Base-by-base conservation (phyloP, 345 rosid species). In the Salix udensis region DNA sequence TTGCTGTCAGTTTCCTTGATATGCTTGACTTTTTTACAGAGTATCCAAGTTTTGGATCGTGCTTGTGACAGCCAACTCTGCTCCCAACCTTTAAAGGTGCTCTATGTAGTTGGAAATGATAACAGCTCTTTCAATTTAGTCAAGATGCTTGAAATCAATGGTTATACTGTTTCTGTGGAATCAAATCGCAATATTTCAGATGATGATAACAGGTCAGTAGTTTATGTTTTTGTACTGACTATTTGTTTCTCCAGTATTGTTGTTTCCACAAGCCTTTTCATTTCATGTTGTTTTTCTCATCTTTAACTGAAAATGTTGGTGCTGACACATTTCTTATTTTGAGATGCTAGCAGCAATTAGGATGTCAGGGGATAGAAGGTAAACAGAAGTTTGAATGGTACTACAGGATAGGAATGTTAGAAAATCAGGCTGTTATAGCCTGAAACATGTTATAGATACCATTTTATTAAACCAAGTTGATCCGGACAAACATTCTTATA, bases 141-240 rank as follows among this genome's bases (percentile, higher is more conserved):
- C 21, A 82, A 80, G 76, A 65, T 82, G 62, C 86, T 88, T 75
- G 78, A 86, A 80, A 67, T 81, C 60, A 82, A 88, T 58, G 87
- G 87, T 65, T 80, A 78, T 78, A 74, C 78, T 16, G 53, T 85
- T 76, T 83, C 84, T 67, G 50, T 24, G n/a, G 70, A 48, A 64
- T 77, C 78, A 37, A 71, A 75, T 74, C 58, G 48, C 52, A 67
- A 67, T 39, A 14, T 53, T 79, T 71, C 82, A 62, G 75, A 80
- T 28, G 65, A 68, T 58, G 71, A 82, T 62, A 77, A 77, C 77
- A 82, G 92, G 90, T 91, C 44, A 70, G 72, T 36, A 23, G 19
- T 18, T 21, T 15, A 21, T 23, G 18, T 67, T 16, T 46, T 62
- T 7, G 30, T 34, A 37, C 21, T 26, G 4, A 7, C 28, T 21